phyloP scores from a whole-genome alignment of 805 yeast species.

The Saccharomyces kudriavzevii region DNA sequence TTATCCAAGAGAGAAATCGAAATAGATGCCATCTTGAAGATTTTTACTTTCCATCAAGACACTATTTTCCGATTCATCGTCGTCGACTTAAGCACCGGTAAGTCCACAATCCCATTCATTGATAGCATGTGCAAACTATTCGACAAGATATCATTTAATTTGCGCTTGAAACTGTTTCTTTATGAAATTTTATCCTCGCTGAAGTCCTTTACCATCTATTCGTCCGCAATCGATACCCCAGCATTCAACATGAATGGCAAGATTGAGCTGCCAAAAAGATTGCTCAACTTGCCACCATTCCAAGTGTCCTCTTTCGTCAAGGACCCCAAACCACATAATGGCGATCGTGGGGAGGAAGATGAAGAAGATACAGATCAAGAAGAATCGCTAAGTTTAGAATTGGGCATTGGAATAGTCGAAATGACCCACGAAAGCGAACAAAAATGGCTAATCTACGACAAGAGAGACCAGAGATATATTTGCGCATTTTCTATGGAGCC shows the following conservation, averaged over 20 bases:
- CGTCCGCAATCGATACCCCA: slow-evolving; percentile 10
- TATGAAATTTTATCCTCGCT: slow-evolving; percentile 27
- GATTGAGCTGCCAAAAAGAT: slow-evolving; percentile 17
- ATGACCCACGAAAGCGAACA: slow-evolving; percentile 1
- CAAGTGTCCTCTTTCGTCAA: slow-evolving; percentile 27
- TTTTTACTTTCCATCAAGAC: slow-evolving; percentile 26
- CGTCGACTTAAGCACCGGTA: slow-evolving; percentile 7
- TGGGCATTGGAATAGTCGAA: slow-evolving; percentile 6
- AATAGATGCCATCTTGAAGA: slow-evolving; percentile 20
- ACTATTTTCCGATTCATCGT: slow-evolving; percentile 18
- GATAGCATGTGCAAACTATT: slow-evolving; percentile 17
- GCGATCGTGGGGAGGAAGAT: not conserved
- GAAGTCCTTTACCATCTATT: slow-evolving; percentile 23
- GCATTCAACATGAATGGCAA: not conserved
- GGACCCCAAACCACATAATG: not conserved
- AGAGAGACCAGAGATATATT: slow-evolving; percentile 9
- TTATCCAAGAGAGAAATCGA: slow-evolving; percentile 7
- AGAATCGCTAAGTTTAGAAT: slow-evolving; percentile 1
- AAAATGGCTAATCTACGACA: slow-evolving; percentile 22
- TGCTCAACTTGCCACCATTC: slow-evolving; percentile 26
- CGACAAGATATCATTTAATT: slow-evolving; percentile 21
- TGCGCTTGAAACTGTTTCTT: slow-evolving; percentile 24
- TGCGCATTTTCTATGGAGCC: slow-evolving; percentile 19
- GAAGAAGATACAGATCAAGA: slow-evolving; percentile 1
- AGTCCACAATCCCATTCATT: slow-evolving; percentile 8